Evolutionary conservation across 148 eudicot genomes (phyloP).

Genomic region (Salicornia ramosissima): DNA sequence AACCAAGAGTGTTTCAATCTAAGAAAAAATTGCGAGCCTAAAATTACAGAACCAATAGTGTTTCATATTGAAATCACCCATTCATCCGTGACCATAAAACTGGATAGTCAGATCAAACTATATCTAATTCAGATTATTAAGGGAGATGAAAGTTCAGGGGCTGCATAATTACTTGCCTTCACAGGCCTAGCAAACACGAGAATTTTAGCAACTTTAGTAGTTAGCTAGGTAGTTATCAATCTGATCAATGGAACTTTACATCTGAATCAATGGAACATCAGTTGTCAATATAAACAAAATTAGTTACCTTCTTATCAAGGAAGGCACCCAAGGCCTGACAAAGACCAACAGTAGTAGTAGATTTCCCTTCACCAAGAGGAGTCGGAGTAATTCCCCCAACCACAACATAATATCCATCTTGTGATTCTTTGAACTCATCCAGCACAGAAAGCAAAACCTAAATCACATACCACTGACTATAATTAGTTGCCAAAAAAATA

Average conservation of each 20-base stretch:
- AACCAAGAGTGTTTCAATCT: neutral
- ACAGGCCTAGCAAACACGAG: neutral
- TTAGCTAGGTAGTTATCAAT: neutral
- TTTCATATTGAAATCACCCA: no score
- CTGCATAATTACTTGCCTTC: neutral
- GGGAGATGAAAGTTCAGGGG: neutral
- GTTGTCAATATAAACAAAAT: neutral
- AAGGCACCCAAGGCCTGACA: constrained; percentile 97
- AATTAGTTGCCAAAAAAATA: neutral
- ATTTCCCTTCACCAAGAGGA: constrained; percentile 98
- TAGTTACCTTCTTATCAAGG: constrained; percentile 80
- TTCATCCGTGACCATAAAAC: neutral
- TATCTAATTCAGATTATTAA: neutral
- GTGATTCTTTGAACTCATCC: constrained; percentile 60
- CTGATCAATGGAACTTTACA: no score
- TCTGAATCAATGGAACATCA: neutral
- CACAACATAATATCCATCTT: constrained; percentile 90
- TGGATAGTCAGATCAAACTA: neutral
- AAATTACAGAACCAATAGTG: no score
- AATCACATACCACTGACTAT: constrained; percentile 2
- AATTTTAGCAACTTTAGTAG: neutral
- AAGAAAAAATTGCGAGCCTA: no score
- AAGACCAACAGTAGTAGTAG: constrained; percentile 96
- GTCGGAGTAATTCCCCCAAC: constrained; percentile 99
- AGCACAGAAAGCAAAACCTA: constrained; percentile 81